Conservation (phyloP, 2,329 filamentous ascomycete species). For the Pestalotiopsis sp. region DNA sequence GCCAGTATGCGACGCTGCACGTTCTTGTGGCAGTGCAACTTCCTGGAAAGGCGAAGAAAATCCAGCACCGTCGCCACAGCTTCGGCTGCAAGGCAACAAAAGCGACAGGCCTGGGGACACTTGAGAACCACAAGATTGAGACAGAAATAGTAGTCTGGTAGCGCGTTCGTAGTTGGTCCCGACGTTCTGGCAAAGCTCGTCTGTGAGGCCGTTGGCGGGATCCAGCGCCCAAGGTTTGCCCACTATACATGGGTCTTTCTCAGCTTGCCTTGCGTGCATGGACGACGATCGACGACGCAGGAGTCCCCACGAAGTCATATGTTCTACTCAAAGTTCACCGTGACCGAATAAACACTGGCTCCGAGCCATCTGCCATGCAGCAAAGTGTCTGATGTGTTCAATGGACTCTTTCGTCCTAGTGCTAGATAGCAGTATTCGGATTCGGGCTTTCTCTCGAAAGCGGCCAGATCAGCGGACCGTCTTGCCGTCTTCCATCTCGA, state of each 20-base stretch:
- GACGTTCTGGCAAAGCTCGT: conserved; percentile 9
- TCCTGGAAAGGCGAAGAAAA: background rate
- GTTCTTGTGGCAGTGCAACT: conserved; percentile 7
- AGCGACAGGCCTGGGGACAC: conserved; percentile 15
- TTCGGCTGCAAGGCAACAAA: conserved; percentile 28
- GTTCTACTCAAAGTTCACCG: background rate
- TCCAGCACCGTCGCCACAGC: conserved; percentile 6
- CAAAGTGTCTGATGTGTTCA: too few species aligned
- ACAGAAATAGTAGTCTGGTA: background rate
- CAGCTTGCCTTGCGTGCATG: conserved; percentile 27
- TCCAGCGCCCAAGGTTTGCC: conserved; percentile 3
- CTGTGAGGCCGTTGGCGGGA: conserved; percentile 8
- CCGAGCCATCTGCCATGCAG: too few species aligned
- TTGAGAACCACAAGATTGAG: background rate
- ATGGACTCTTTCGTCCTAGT: too few species aligned
- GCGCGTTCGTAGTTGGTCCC: conserved; percentile 13
- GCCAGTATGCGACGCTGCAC: conserved; percentile 5
- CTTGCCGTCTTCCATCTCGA: too few species aligned
- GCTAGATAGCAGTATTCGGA: too few species aligned
- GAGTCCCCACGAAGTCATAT: conserved; percentile 4
- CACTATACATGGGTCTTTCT: conserved; percentile 27
- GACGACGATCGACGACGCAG: conserved; percentile 15
- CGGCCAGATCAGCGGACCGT: too few species aligned
- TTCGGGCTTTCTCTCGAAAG: too few species aligned
- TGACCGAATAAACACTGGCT: background rate